phyloP scores from a whole-genome alignment of 495 filamentous ascomycete species.

The Xylaria scruposa region DNA sequence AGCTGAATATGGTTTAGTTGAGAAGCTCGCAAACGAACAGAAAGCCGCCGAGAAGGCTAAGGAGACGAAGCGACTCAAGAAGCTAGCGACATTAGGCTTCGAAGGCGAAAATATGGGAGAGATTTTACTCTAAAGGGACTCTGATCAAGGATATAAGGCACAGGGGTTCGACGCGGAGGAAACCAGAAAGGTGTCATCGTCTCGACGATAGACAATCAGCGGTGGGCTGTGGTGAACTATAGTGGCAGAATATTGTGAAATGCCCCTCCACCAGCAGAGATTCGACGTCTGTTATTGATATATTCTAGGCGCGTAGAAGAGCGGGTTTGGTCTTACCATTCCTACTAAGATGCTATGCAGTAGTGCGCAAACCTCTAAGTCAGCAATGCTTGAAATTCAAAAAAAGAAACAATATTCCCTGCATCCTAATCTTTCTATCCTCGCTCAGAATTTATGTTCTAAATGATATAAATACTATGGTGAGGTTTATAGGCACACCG shows the following conservation, averaged over 20 bases:
- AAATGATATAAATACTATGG: neutral
- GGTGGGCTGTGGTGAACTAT: conserved; percentile 17
- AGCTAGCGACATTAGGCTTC: conserved; percentile 78
- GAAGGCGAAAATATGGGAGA: conserved; percentile 86
- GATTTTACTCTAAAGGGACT: conserved; percentile 64
- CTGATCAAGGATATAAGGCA: neutral
- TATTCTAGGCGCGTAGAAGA: neutral
- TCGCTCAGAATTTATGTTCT: neutral
- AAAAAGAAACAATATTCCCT: neutral
- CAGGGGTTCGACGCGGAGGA: neutral
- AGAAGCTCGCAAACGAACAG: conserved; percentile 72
- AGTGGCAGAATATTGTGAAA: conserved; percentile 82
- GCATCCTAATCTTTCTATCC: neutral
- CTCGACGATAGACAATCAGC: neutral
- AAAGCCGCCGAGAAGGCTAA: conserved; percentile 68
- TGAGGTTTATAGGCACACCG: no score
- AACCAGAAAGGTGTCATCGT: conserved; percentile 12
- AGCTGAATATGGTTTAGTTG: conserved; percentile 72
- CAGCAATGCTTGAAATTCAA: neutral
- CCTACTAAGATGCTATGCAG: neutral
- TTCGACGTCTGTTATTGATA: conserved; percentile 10
- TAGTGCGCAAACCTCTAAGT: conserved; percentile 1
- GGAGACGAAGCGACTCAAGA: conserved; percentile 73
- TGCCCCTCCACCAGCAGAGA: conserved; percentile 48
- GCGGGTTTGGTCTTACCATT: neutral